These are phyloP conservation scores for Xylaria sp. DNA, from an alignment of 2,329 filamentous ascomycete species.

Conservation along the genomic window DNA sequence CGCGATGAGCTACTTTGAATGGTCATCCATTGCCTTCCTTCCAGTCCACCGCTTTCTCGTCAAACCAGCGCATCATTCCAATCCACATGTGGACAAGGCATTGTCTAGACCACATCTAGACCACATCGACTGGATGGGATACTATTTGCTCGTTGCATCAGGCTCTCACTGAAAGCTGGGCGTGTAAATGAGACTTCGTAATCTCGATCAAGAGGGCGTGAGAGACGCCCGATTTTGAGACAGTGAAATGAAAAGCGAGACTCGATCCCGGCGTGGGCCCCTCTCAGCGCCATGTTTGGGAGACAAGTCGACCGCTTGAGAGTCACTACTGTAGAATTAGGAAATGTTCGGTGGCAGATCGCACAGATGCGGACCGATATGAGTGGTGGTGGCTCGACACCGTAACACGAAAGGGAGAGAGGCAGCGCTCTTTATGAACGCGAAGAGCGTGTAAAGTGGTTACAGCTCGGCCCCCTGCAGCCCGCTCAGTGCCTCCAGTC, in stretches of 20 bases:
- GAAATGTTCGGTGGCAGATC: conserved; percentile 17
- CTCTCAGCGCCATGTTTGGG: conserved; percentile 13
- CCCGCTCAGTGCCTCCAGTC: not conserved
- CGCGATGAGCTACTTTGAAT: conserved; percentile 6
- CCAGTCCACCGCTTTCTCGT: not conserved
- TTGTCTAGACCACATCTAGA: not conserved
- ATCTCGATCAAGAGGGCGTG: conserved; percentile 7
- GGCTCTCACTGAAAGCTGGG: conserved; percentile 33
- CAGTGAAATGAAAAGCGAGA: conserved; percentile 19
- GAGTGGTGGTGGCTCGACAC: not conserved
- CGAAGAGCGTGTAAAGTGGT: conserved; percentile 38
- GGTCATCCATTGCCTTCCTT: conserved; percentile 3
- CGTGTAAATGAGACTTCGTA: conserved; percentile 8
- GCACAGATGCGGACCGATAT: not conserved
- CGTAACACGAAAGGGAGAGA: conserved; percentile 31
- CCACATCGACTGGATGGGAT: conserved; percentile 24
- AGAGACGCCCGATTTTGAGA: conserved; percentile 20
- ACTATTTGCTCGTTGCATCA: not conserved
- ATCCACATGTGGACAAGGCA: not conserved
- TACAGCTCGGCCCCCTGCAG: conserved; percentile 37
- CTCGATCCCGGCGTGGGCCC: conserved; percentile 15
- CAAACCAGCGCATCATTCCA: conserved; percentile 5
- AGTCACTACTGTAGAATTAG: conserved; percentile 3
- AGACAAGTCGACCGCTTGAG: conserved; percentile 22
- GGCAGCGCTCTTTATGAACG: conserved; percentile 45